Evolutionary conservation across 768 basidiomycete species (phyloP), one percentile per base, ranked within the genome.

Genomic region (Pisolithus sp.): DNA sequence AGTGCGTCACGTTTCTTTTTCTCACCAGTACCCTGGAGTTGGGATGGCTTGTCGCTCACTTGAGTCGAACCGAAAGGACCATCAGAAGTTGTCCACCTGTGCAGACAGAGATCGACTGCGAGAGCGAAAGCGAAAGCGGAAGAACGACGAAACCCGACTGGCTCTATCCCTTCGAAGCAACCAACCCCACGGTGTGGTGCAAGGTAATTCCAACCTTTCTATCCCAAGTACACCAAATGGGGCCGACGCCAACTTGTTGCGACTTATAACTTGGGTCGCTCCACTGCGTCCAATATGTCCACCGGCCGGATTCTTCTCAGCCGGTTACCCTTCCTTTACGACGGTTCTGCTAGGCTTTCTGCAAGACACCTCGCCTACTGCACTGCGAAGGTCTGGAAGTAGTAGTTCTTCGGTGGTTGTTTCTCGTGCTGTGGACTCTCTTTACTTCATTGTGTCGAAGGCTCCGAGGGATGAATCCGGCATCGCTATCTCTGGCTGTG

Each of bases 341-440:
- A 18, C 40, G 15, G 13, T 12, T 20, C n/a, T 18, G 40, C n/a
- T 23, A 41, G 1, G 40, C n/a, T 41, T 41, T 41, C 40, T 15
- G n/a, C 7, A 41, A 7, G 18, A 20, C 6, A 8, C 17, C 23
- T 4, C n/a, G 9, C 34, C 18, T 20, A 20, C 23, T 8, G 7
- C 12, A 18, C 5, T 12, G 4, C n/a, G 7, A 0, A 8, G 7
- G 18, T 23, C 18, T 41, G 23, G 18, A 34, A 50, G 46, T 39
- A 28, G 30, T 40, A 49, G 47, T 7, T 46, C 50, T 38, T 26
- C 26, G 26, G 40, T 51, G 47, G 37, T 47, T 37, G 40, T 24
- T 17, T 59, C 56, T 23, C 52, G 51, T 20, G 46, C 48, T n/a
- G 21, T 53, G 37, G 49, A 44, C 23, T 46, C 58, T 23, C 48